These are phyloP conservation scores for Eutreptiella sp. DNA, from an alignment of 208 protist species.

Conservation along the genomic window DNA sequence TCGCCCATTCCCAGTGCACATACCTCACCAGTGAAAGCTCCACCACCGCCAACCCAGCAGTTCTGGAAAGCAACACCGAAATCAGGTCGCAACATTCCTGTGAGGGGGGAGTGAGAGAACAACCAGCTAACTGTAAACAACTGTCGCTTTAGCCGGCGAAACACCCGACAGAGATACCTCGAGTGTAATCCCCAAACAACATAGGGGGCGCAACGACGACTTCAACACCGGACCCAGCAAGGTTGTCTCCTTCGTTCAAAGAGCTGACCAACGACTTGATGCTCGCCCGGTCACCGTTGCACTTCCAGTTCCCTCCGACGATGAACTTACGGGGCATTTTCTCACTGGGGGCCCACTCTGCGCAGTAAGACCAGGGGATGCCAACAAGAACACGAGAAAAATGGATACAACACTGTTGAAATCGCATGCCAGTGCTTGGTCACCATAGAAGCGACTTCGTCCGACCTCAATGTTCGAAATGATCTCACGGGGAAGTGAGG, in stretches of 20 bases:
- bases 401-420: too few species aligned
- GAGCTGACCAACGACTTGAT: constrained; percentile 57
- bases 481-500: too few species aligned
- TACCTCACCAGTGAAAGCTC: constrained; percentile 80
- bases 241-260: constrained; percentile 57
- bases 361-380: too few species aligned
- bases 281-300: constrained; percentile 71
- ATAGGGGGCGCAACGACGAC: constrained; percentile 73
- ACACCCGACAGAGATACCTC: too few species aligned
- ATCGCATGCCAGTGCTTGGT: too few species aligned
- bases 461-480: too few species aligned
- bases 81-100: too few species aligned
- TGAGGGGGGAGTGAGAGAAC: not conserved
- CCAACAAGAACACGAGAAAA: too few species aligned
- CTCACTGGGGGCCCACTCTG: too few species aligned
- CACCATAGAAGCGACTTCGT: too few species aligned
- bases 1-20: not conserved
- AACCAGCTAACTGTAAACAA: not conserved
- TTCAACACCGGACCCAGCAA: constrained; percentile 58
- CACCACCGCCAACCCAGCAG: constrained; percentile 59
- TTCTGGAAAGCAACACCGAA: constrained; percentile 73
- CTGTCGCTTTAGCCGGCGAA: not conserved
- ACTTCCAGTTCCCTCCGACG: constrained; percentile 90
- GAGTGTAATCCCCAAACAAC: constrained; percentile 35
- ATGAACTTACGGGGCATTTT: constrained; percentile 41